A percentile compares a stretch with the other conserved stretches of the same genome.
Evolutionary conservation across 495 filamentous ascomycete genomes (phyloP).

Genomic region (Penicillium herquei): DNA sequence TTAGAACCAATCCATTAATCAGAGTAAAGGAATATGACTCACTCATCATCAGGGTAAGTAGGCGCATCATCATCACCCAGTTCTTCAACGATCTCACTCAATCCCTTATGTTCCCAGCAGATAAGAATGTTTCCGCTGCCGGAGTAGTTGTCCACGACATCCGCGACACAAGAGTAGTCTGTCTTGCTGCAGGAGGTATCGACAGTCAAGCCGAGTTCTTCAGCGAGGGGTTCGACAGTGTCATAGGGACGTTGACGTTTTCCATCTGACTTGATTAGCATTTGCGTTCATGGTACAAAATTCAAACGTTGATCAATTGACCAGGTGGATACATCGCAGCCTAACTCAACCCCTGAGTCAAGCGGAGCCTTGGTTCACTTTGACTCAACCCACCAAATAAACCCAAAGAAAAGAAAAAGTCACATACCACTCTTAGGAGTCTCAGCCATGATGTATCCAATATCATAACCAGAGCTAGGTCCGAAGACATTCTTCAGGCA

Average conservation of each 20-base stretch:
- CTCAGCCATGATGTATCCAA: slow-evolving; percentile 53
- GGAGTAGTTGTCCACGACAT: slow-evolving; percentile 40
- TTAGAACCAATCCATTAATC: no score
- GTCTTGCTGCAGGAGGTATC: slow-evolving; percentile 51
- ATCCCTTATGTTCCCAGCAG: slow-evolving; percentile 55
- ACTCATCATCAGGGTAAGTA: slow-evolving; percentile 30
- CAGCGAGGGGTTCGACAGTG: slow-evolving; percentile 51
- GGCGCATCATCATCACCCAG: slow-evolving; percentile 42
- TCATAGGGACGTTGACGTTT: slow-evolving; percentile 47
- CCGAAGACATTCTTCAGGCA: slow-evolving; percentile 51
- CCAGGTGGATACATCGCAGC: no score
- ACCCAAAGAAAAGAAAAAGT: background rate
- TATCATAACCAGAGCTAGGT: slow-evolving; percentile 43
- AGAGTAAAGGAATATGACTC: slow-evolving; percentile 4
- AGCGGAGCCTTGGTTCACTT: no score
- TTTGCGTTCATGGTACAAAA: no score
- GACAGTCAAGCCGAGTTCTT: slow-evolving; percentile 49
- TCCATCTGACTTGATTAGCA: slow-evolving; percentile 36
- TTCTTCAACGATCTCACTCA: slow-evolving; percentile 44
- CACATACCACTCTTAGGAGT: slow-evolving; percentile 44
- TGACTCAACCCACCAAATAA: background rate
- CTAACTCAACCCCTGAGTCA: no score
- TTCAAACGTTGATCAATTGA: no score
- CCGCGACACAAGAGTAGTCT: slow-evolving; percentile 45
- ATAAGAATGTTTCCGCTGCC: slow-evolving; percentile 54